Base-by-base conservation (phyloP, 1,284 basidiomycete species). In the Cryptococcus maquisensis region DNA sequence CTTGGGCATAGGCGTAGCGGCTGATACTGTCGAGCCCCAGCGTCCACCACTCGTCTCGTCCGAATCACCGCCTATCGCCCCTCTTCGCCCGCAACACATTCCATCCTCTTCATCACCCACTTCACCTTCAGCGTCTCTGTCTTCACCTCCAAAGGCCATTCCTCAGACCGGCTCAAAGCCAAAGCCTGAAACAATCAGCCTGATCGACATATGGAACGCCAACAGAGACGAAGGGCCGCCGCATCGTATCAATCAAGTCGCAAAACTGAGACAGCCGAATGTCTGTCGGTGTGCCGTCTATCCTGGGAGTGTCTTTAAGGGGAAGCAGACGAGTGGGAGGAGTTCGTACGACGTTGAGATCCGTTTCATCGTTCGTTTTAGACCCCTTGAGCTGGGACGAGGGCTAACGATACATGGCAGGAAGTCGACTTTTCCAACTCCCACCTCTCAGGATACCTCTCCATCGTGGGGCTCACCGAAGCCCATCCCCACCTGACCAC, bases 401-500 rank as follows among this genome's bases (percentile, higher is more conserved):
- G n/a, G 12, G 21, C 39, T 21, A 20, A 40, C 39, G 4, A n/a
- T n/a, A n/a, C 39, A 39, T 39, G n/a, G 24, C 65, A 90, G 88
- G 87, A 91, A 62, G 87, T 93, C 63, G 86, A 90, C 73, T 86
- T 92, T 66, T 75, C 82, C 12, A 82, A 84, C 18, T 92, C 88
- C 0, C 86, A 83, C 52, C 80, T 91, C 8, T 91, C 87, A 65
- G 91, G 91, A 13, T 93, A 93, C 74, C 84, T 95, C 45, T 85
- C 87, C 60, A 95, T 95, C 68, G 85, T 86, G 12, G 87, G 90
- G 37, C 78, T 95, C 48, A 95, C 91, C 45, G 85, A 94, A 60
- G 86, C 93, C 63, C 91, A 90, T 81, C 89, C 88, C 15, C 87
- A 90, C 70, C 82, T 94, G 52, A 92, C 89, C 4, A 94, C 91